Evolutionary conservation across 257 asterid genomes (phyloP), one percentile per base, ranked within the genome.

Genomic region (Solanum infundibuliforme): DNA sequence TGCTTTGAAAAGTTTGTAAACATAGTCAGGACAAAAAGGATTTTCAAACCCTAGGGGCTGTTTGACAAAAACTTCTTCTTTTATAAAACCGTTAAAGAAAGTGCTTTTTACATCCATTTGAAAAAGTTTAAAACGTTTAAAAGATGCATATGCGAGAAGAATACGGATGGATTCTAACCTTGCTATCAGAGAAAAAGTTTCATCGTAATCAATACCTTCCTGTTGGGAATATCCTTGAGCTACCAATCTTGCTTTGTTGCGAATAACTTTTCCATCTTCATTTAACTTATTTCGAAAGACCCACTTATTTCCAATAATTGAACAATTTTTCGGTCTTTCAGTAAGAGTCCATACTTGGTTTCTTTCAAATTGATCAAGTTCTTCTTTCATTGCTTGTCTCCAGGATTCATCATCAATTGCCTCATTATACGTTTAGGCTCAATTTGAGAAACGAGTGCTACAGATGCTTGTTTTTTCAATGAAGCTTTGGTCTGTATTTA

Each of bases 381-480:
- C 23, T 6, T 52, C 8, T 16, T 52, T 52, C 62, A 52, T 52
- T 16, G 23, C 62, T 2, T 52, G 62, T 52, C 3, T 52, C 23
- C 3, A 52, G 0, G 62, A 52, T 5, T 52, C 62, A 52, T 52
- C 23, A 5, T 16, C 8, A 20, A 52, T 52, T 5, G 62, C 21
- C 7, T 52, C 23, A 16, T 52, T 52, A 52, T 52, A 5, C 7
- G 9, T 52, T 52, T 52, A 2, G 62, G 62, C 7, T 16, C 23
- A 5, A 16, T 14, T 5, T 52, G 23, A 5, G 60, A 52, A 5
- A 52, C 23, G 1, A 52, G 23, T 2, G 8, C 23, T 5, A 52
- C 0, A 0, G 1, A 52, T 2, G 9, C 23, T 16, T 52, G 9
- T 16, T 55, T 52, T 52, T 21, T 0, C 4, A 55, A 1, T 21